Base-by-base conservation (phyloP, 139 green algal species). In the Closterium sp. region DNA sequence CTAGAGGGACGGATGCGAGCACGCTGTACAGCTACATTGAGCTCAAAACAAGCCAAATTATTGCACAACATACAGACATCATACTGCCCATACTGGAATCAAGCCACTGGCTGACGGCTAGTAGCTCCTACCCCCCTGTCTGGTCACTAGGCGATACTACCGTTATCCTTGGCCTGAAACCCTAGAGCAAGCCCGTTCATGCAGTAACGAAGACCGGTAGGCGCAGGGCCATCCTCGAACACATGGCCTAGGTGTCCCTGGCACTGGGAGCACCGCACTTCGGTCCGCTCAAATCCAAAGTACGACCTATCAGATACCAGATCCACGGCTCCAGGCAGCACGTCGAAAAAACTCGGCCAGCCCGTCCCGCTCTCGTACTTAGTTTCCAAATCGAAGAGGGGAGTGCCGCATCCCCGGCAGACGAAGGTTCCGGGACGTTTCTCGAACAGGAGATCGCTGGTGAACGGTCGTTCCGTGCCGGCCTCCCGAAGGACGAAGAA, bases 281-380 rank as follows among this genome's bases (percentile, higher is more conserved):
- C 97, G 8, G 94, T 93, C 0, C 97, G 93, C 33, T 31, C 38
- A 30, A 93, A 87, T 0, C 97, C 98, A 0, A 96, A 95, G 83
- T 98, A 97, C 76, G 88, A 96, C 33, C 21, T 94, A 92, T 99
- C 97, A 0, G 69, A 36, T 0, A 96, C 90, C 95, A 98, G 96
- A 10, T 89, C 25, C 31, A 91, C 89, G 81, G 32, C 33, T 35
- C 33, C 32, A 10, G 32, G 32, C 34, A 91, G n/a, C 28, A n/a
- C 28, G 21, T 94, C 89, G 85, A 76, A 94, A 86, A 95, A 95
- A n/a, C 32, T 89, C 30, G 94, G 94, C 94, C 94, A 95, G 10
- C 94, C 94, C 30, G 93, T 95, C 31, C 96, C 96, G 28, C 87
- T 95, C 32, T 97, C 92, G 86, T 94, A 97, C 90, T 97, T 97